Percentiles rank a stretch among this genome's conserved stretches.
These are phyloP conservation scores for Laguncularia racemosa DNA, from an alignment of 345 rosid species.

Conservation along the genomic window DNA sequence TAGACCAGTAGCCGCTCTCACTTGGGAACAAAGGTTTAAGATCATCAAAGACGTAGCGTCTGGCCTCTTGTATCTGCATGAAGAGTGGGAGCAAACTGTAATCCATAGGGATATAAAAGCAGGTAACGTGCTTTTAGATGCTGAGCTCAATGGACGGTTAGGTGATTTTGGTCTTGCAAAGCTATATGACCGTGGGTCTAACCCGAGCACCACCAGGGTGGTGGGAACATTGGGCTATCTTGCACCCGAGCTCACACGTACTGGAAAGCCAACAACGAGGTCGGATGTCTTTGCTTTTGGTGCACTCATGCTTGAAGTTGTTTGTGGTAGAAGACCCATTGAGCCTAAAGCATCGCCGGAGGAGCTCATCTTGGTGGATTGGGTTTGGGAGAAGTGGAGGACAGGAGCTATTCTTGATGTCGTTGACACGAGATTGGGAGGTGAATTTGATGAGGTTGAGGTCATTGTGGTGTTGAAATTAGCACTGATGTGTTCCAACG, in stretches of 20 bases:
- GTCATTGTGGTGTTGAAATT: slow-evolving; percentile 53
- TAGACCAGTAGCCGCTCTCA: slow-evolving; percentile 44
- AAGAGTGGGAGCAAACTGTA: slow-evolving; percentile 88
- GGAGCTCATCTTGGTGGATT: slow-evolving; percentile 84
- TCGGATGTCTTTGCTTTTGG: slow-evolving; percentile 93
- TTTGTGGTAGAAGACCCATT: slow-evolving; percentile 80
- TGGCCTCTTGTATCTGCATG: slow-evolving; percentile 77
- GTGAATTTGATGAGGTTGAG: slow-evolving; percentile 53
- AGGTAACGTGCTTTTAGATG: slow-evolving; percentile 71
- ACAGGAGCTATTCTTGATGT: slow-evolving; percentile 52
- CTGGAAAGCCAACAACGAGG: slow-evolving; percentile 67
- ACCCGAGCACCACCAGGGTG: slow-evolving; percentile 71
- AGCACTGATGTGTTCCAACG: slow-evolving; percentile 74
- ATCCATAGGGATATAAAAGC: slow-evolving; percentile 92
- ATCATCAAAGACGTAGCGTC: slow-evolving; percentile 80
- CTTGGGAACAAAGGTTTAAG: slow-evolving; percentile 72
- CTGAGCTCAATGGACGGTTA: slow-evolving; percentile 62
- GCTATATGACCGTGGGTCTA: slow-evolving; percentile 61
- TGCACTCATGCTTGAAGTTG: slow-evolving; percentile 70
- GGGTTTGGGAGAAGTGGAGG: slow-evolving; percentile 83
- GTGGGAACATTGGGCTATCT: slow-evolving; percentile 95
- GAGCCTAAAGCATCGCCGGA: slow-evolving; percentile 75
- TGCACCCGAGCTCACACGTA: slow-evolving; percentile 86
- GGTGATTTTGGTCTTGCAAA: slow-evolving; percentile 95
- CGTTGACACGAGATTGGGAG: slow-evolving; percentile 58